Base-by-base conservation (phyloP, 148 eudicot species). In the Cornus florida region DNA sequence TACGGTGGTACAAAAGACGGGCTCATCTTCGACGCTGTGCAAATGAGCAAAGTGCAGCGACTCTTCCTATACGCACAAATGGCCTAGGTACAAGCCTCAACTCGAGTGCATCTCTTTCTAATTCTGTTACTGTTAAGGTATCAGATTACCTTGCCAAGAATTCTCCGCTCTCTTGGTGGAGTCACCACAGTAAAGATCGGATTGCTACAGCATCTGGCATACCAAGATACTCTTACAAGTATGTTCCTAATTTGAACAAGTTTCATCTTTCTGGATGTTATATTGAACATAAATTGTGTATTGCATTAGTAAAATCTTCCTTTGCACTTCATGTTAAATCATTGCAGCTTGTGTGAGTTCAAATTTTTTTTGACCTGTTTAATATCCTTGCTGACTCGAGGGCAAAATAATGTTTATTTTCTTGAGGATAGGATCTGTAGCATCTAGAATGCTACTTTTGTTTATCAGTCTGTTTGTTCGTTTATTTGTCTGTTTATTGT, bases 141-240 rank as follows among this genome's bases (percentile, higher is more conserved):
- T 78, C 86, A 66, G 87, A 83, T 48, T 46, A 84, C 78, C 64
- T 82, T 66, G 71, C 79, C 77, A 89, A 82, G 75, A 87, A 75
- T 83, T 77, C 86, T 74, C 84, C 83, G 50, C 76, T 78, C 31
- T 73, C 86, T 31, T 91, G 97, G 95, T 88, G 91, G 94, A 91
- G 69, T 79, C 84, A 79, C 78, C 90, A 83, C 57, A 78, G 67
- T 69, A 97, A 91, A 83, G 94, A 92, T 79, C 89, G 75, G 73
- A 75, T 87, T 28, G 71, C 87, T 81, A 84, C 97, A 71, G 88
- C 86, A 59, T 92, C 98, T 67, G 98, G 98, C 76, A 83, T 97
- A 59, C 93, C 91, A 71, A 90, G 87, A 83, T 94, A 97, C 90
- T 82, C 72, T 69, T 90, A 92, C 93, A 96, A 90, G 99, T 96